phyloP scores from a whole-genome alignment of 148 eudicot genomes.

The Vaccinium vitisidaea region DNA sequence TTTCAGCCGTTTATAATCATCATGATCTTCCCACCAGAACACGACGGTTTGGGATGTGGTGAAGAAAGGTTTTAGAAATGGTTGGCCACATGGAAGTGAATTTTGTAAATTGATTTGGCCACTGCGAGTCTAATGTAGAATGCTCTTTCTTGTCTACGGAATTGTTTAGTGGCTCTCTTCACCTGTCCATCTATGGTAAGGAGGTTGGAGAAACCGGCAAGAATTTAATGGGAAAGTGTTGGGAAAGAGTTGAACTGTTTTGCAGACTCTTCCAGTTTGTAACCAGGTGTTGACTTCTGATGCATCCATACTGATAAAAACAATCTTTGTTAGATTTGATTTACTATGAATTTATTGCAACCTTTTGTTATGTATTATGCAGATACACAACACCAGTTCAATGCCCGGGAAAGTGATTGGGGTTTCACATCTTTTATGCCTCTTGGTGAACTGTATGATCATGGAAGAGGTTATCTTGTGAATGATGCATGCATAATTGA shows the following conservation, averaged over 20 bases:
- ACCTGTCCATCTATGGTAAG: background rate
- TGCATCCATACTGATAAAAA: background rate
- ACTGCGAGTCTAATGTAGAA: background rate
- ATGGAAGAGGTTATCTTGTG: conserved; percentile 68
- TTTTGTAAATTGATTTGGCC: background rate
- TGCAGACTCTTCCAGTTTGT: conserved; percentile 8
- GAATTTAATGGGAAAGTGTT: background rate
- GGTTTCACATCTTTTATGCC: conserved; percentile 98
- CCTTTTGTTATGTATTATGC: conserved; percentile 29
- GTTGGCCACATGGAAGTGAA: background rate
- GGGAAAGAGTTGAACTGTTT: background rate
- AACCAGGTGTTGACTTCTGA: background rate
- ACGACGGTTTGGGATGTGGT: background rate
- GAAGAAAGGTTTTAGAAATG: background rate
- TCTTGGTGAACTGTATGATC: conserved; percentile 84
- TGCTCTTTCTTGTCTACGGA: background rate
- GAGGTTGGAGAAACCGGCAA: background rate
- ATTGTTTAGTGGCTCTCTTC: background rate
- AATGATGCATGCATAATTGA: conserved; percentile 80
- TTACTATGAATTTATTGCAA: background rate
- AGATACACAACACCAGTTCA: conserved; percentile 95
- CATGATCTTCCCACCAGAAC: background rate
- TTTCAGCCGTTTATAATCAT: background rate
- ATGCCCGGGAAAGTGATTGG: conserved; percentile 95
- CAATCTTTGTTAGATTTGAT: background rate